These are phyloP conservation scores for Penicillium brasilianum DNA, from an alignment of 2,329 filamentous ascomycete genomes.

Conservation along the genomic window DNA sequence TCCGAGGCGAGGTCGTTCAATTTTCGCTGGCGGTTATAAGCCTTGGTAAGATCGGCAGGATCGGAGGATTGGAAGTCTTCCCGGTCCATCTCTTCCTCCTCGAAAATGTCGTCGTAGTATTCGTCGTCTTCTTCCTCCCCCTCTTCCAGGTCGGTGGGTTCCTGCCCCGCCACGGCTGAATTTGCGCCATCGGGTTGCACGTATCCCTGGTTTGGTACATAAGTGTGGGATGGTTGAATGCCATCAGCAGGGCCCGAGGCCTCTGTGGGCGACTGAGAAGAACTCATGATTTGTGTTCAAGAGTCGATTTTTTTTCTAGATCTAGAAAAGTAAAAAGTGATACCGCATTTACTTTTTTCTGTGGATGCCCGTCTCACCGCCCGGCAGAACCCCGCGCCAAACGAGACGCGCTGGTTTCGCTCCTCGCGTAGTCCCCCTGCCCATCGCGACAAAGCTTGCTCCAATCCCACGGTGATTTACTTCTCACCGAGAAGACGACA, in stretches of 20 bases:
- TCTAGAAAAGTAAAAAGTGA: conserved; percentile 26
- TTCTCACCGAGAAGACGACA: conserved; percentile 10
- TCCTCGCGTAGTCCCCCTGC: conserved; percentile 25
- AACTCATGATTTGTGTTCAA: conserved; percentile 31
- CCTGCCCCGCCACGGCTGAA: conserved; percentile 40
- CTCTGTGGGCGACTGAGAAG: conserved; percentile 27
- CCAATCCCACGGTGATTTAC: conserved; percentile 2
- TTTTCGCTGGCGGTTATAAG: conserved; percentile 82
- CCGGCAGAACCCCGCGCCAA: conserved; percentile 46
- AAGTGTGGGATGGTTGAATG: conserved; percentile 53
- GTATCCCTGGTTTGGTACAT: conserved; percentile 57
- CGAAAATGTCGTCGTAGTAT: conserved; percentile 65
- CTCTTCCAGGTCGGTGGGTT: conserved; percentile 43
- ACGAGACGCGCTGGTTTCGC: conserved; percentile 32
- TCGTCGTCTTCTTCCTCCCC: conserved; percentile 63
- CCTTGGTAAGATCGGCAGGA: conserved; percentile 75
- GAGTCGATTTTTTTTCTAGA: not conserved
- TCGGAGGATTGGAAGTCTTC: conserved; percentile 63
- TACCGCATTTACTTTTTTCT: conserved; percentile 32
- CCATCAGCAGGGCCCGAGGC: conserved; percentile 49
- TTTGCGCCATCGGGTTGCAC: conserved; percentile 43
- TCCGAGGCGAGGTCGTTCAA: conserved; percentile 60
- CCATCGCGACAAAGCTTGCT: conserved; percentile 21
- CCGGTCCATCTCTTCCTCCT: conserved; percentile 57
- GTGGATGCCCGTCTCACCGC: conserved; percentile 36